Percentiles rank a stretch among this genome's conserved stretches.
Evolutionary conservation across 208 protist genomes (phyloP).

Genomic region (Acanthamoeba healyi): DNA sequence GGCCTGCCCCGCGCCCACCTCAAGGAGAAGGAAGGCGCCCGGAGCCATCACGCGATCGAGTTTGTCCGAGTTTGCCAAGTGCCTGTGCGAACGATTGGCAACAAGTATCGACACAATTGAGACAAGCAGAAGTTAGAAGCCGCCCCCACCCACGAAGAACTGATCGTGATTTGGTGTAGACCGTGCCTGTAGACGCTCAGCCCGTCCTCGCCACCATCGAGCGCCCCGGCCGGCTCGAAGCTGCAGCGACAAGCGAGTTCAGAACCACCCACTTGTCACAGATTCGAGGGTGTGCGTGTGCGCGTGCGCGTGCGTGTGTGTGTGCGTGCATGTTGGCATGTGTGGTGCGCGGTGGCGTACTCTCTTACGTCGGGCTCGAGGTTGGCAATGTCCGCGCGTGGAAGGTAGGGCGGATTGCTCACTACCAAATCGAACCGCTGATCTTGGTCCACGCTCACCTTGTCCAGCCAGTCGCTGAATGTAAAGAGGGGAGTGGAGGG

Average conservation of each 20-base stretch:
- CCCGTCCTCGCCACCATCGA: constrained; percentile 57
- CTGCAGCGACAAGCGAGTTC: background rate
- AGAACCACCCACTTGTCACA: too few species aligned
- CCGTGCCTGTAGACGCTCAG: background rate
- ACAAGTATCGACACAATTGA: background rate
- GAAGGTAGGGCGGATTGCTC: constrained; percentile 67
- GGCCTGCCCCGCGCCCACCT: constrained; percentile 43
- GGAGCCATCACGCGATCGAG: background rate
- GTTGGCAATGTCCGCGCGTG: background rate
- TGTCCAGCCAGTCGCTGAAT: constrained; percentile 45
- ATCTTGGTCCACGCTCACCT: background rate
- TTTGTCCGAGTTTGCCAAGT: background rate
- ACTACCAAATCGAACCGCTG: constrained; percentile 9
- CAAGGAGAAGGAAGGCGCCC: constrained; percentile 1
- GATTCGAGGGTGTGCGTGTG: too few species aligned
- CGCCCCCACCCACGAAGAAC: background rate
- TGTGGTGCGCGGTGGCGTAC: too few species aligned
- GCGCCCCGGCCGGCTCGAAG: constrained; percentile 23
- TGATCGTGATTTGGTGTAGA: background rate
- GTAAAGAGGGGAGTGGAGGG: too few species aligned
- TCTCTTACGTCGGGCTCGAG: background rate
- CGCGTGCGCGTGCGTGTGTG: too few species aligned
- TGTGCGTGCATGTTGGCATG: too few species aligned
- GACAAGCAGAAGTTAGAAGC: background rate
- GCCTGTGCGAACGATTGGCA: background rate